phyloP scores from a whole-genome alignment of 306 rosid species.

The Echinosophora koreensis region DNA sequence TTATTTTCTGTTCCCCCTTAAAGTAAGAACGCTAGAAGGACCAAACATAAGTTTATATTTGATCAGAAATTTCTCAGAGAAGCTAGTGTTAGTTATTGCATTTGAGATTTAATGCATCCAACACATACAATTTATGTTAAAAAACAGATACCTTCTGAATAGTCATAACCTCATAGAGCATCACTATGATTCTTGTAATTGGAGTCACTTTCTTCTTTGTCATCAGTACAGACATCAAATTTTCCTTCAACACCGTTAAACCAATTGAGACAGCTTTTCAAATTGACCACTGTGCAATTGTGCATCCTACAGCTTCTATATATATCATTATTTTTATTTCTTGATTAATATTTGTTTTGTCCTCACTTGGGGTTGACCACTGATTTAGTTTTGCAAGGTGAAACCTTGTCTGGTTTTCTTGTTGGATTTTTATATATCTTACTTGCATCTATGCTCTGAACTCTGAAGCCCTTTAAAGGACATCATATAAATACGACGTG shows the following conservation, averaged over 20 bases:
- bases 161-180: neutral
- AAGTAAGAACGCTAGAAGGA: neutral
- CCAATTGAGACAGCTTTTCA: constrained; percentile 8
- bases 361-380: constrained; percentile 4
- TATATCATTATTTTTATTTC: neutral
- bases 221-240: constrained; percentile 12
- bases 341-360: neutral
- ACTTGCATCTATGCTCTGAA: constrained; percentile 3
- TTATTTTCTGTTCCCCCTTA: constrained; percentile 22
- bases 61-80: neutral
- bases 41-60: constrained; percentile 1
- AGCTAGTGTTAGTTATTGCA: neutral
- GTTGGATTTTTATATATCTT: constrained; percentile 22
- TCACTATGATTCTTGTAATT: constrained; percentile 13
- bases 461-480: constrained; percentile 3
- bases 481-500: neutral
- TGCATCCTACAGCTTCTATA: constrained; percentile 19
- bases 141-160: neutral
- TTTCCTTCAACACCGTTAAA: neutral
- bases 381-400: constrained; percentile 24
- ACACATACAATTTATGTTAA: neutral
- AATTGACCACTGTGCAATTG: neutral
- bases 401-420: constrained; percentile 18
- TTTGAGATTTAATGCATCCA: constrained; percentile 23
- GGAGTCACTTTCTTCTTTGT: neutral